Evolutionary conservation across 345 rosid genomes (phyloP).

Genomic region (Crucihimalaya himalaica): DNA sequence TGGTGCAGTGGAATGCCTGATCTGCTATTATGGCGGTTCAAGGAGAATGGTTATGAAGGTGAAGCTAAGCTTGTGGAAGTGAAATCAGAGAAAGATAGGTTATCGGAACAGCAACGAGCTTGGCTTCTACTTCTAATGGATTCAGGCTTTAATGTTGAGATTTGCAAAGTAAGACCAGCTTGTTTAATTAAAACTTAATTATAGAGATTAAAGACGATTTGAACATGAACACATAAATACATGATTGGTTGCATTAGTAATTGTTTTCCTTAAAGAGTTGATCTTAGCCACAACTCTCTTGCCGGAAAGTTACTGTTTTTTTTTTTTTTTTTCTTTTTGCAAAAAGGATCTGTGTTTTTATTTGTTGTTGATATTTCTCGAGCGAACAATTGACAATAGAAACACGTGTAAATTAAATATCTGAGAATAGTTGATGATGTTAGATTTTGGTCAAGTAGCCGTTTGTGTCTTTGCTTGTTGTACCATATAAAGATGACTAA

Average conservation of each 20-base stretch:
- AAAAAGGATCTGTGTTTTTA: background rate
- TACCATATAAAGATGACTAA: background rate
- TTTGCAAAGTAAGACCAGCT: slow-evolving; percentile 70
- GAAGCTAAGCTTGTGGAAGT: slow-evolving; percentile 98
- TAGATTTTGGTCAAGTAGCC: slow-evolving; percentile 14
- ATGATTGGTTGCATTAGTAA: slow-evolving; percentile 1
- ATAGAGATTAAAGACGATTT: slow-evolving; percentile 5
- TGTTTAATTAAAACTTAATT: slow-evolving; percentile 6
- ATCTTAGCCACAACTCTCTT: too few relatives aligned
- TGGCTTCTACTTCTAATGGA: slow-evolving; percentile 86
- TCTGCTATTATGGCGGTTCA: slow-evolving; percentile 84
- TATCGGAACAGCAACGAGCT: slow-evolving; percentile 91
- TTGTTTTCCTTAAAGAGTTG: background rate
- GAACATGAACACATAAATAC: background rate
- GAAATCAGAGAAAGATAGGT: slow-evolving; percentile 77
- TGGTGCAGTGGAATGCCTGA: slow-evolving; percentile 99
- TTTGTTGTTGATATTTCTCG: background rate
- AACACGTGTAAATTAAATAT: background rate
- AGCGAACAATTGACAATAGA: background rate
- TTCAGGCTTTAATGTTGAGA: slow-evolving; percentile 75
- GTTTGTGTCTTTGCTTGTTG: background rate
- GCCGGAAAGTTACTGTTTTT: background rate
- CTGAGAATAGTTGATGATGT: slow-evolving; percentile 11
- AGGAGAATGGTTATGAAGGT: slow-evolving; percentile 63
- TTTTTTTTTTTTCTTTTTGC: background rate